A percentile compares a stretch with the other conserved stretches of the same genome.
These are phyloP conservation scores for Hortiboletus rubellus DNA, from an alignment of 1,284 basidiomycete species.

Conservation along the genomic window DNA sequence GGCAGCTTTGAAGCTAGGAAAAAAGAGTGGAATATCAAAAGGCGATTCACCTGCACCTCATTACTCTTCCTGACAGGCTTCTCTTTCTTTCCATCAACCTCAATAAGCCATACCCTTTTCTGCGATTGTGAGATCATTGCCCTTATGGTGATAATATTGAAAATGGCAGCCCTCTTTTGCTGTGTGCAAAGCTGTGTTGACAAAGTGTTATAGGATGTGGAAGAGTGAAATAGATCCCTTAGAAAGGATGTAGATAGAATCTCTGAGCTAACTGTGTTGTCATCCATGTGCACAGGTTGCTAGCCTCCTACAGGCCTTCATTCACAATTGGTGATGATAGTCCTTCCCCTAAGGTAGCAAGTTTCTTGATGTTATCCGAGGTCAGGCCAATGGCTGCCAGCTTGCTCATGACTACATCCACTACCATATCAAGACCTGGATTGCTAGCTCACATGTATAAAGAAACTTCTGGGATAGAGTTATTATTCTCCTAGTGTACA, in stretches of 20 bases:
- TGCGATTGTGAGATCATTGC: no score
- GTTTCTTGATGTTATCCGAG: neutral
- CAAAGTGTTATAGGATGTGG: neutral
- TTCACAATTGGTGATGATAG: neutral
- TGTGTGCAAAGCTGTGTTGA: neutral
- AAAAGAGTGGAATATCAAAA: neutral
- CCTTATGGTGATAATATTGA: neutral
- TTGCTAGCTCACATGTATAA: neutral
- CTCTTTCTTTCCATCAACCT: no score
- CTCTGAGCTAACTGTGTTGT: neutral
- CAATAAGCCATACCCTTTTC: neutral
- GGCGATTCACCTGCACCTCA: neutral
- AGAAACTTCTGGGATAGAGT: neutral
- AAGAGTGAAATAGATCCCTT: neutral
- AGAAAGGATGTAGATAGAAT: neutral
- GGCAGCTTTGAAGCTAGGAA: neutral
- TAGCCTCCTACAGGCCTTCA: neutral
- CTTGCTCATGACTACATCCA: neutral
- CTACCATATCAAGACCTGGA: neutral
- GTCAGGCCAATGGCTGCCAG: neutral
- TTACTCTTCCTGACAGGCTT: no score
- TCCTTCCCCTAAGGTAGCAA: neutral
- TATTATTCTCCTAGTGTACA: neutral
- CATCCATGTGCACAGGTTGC: neutral
- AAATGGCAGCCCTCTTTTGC: neutral